phyloP scores from a whole-genome alignment of 768 basidiomycete species.

The Lyophyllum semitale region DNA sequence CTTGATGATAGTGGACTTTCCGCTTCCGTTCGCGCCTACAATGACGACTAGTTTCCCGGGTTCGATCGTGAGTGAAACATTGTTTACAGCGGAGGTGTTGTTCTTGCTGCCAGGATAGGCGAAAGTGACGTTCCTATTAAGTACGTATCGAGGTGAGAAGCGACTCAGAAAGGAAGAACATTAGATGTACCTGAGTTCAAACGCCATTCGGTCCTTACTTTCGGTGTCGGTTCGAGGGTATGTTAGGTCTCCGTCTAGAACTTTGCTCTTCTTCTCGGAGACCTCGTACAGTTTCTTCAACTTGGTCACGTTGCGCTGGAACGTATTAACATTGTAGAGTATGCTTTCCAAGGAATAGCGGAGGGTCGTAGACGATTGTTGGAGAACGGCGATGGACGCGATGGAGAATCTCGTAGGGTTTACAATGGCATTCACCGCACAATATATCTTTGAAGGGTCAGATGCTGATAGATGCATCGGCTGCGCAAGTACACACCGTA shows the following conservation, averaged over 20 bases:
- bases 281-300: constrained; percentile 35
- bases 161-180: not conserved
- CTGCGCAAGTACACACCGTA: constrained; percentile 23
- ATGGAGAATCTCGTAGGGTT: constrained; percentile 37
- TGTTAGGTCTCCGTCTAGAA: constrained; percentile 24
- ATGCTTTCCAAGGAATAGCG: constrained; percentile 24
- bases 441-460: constrained; percentile 32
- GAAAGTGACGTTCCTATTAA: constrained; percentile 51
- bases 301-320: constrained; percentile 25
- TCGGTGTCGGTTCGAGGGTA: constrained; percentile 22
- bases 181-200: constrained; percentile 26
- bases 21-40: constrained; percentile 60
- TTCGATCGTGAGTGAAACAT: constrained; percentile 45
- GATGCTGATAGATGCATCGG: not conserved
- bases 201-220: constrained; percentile 26
- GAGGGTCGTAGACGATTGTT: constrained; percentile 34
- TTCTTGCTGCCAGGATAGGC: constrained; percentile 48
- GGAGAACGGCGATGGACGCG: constrained; percentile 40
- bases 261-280: constrained; percentile 18
- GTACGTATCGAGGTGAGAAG: not conserved
- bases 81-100: constrained; percentile 32
- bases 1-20: constrained; percentile 55
- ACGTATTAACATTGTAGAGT: constrained; percentile 15
- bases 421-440: constrained; percentile 30
- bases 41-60: constrained; percentile 53